Percentiles rank a stretch among this genome's conserved stretches.
These are phyloP conservation scores for Verticillium nubilum DNA, from an alignment of 2,329 filamentous ascomycete species.

Conservation along the genomic window DNA sequence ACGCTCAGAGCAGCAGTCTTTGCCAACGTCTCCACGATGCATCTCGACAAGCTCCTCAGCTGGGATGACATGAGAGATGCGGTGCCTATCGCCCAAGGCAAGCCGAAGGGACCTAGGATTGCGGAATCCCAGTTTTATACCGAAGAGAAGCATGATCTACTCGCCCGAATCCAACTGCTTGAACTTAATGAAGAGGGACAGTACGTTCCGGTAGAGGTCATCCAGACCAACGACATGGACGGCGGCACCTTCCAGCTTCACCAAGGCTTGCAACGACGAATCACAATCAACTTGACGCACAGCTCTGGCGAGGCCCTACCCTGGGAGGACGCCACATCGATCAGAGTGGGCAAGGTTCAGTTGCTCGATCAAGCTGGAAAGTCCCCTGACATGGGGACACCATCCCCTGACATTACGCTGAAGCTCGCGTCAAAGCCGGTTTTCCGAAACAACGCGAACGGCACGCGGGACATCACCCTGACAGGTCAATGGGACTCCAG, in stretches of 20 bases:
- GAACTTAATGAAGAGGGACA: conserved; percentile 89
- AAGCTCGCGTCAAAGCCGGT: conserved; percentile 73
- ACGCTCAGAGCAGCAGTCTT: conserved; percentile 85
- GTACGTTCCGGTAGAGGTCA: conserved; percentile 87
- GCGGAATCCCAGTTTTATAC: conserved; percentile 89
- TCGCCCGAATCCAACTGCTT: conserved; percentile 80
- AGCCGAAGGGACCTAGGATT: conserved; percentile 56
- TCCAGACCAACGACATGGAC: conserved; percentile 79
- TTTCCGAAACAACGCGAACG: conserved; percentile 82
- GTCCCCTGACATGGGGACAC: conserved; percentile 69
- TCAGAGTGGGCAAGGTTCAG: conserved; percentile 76
- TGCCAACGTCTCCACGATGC: conserved; percentile 84
- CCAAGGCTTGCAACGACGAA: conserved; percentile 84
- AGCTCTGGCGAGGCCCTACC: conserved; percentile 83
- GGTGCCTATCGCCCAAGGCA: conserved; percentile 52
- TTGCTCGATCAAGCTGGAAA: conserved; percentile 83
- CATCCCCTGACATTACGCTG: conserved; percentile 68
- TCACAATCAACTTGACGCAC: conserved; percentile 84
- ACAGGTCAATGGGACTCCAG: conserved; percentile 97
- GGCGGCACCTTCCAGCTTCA: conserved; percentile 91
- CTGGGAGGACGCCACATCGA: conserved; percentile 75
- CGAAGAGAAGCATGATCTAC: conserved; percentile 90
- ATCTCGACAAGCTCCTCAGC: conserved; percentile 92
- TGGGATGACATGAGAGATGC: conserved; percentile 98
- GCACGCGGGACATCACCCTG: conserved; percentile 79